Conservation (phyloP, 2,329 filamentous ascomycete species). For the Penicillium sp. region DNA sequence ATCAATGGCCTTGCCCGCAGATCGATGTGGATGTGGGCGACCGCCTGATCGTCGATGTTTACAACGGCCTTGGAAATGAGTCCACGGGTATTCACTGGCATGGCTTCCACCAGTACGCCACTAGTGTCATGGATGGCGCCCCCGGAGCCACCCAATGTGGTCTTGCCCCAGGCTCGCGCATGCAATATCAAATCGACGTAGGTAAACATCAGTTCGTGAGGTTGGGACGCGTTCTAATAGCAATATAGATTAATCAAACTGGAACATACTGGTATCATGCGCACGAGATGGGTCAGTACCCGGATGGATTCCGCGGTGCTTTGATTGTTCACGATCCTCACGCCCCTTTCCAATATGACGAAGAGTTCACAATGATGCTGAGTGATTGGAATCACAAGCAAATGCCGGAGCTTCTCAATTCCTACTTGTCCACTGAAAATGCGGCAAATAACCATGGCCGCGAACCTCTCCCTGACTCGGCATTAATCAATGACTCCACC, state of each 20-base stretch:
- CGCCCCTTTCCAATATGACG: constrained; percentile 61
- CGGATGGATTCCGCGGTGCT: constrained; percentile 65
- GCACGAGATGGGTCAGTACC: constrained; percentile 66
- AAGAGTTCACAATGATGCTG: constrained; percentile 64
- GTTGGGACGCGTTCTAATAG: not conserved
- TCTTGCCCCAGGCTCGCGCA: constrained; percentile 62
- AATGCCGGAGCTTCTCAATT: constrained; percentile 49
- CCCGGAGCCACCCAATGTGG: constrained; percentile 65
- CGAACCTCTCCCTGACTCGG: constrained; percentile 66
- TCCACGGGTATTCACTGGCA: constrained; percentile 58
- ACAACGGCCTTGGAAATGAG: constrained; percentile 41
- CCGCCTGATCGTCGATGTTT: constrained; percentile 40
- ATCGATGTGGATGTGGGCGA: constrained; percentile 42
- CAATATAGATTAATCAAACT: constrained; percentile 55
- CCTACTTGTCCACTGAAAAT: constrained; percentile 46
- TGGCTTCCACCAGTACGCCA: constrained; percentile 67
- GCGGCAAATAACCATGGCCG: constrained; percentile 51
- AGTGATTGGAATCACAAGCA: constrained; percentile 70
- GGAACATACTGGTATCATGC: constrained; percentile 82
- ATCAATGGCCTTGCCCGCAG: constrained; percentile 69
- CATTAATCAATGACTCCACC: constrained; percentile 69
- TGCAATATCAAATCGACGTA: constrained; percentile 67
- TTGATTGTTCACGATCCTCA: constrained; percentile 64
- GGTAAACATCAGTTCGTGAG: not conserved
- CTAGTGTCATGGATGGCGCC: constrained; percentile 70